phyloP scores from a whole-genome alignment of 2,329 filamentous ascomycete species.

The Colletotrichum karsti region DNA sequence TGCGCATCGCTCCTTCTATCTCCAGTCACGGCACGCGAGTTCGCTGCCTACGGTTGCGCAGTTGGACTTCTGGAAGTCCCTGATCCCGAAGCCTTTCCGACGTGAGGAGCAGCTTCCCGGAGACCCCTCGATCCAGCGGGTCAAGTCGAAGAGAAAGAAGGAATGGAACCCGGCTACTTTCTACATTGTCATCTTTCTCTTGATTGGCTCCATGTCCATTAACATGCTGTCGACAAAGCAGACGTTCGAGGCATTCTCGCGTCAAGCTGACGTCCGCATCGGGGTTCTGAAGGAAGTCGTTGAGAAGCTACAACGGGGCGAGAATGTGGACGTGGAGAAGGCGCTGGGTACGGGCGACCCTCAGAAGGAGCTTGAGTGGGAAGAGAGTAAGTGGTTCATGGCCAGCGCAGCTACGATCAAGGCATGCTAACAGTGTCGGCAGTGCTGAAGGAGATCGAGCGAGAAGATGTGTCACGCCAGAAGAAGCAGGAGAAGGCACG shows the following conservation, averaged over 20 bases:
- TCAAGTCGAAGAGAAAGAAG: slow-evolving; percentile 58
- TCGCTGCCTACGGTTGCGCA: slow-evolving; percentile 62
- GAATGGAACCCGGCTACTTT: slow-evolving; percentile 85
- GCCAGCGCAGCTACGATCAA: neutral
- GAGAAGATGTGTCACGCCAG: slow-evolving; percentile 63
- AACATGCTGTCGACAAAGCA: slow-evolving; percentile 86
- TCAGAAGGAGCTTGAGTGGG: slow-evolving; percentile 84
- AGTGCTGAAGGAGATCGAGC: slow-evolving; percentile 75
- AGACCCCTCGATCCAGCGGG: slow-evolving; percentile 38
- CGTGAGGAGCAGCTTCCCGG: slow-evolving; percentile 43
- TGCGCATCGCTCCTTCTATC: neutral
- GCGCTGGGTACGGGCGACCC: slow-evolving; percentile 81
- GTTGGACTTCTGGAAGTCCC: slow-evolving; percentile 72
- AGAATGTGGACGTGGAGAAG: slow-evolving; percentile 86
- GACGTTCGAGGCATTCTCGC: slow-evolving; percentile 75
- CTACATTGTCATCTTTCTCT: slow-evolving; percentile 81
- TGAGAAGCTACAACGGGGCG: slow-evolving; percentile 73
- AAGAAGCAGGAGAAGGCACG: slow-evolving; percentile 50
- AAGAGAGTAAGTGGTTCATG: slow-evolving; percentile 69
- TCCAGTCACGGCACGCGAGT: slow-evolving; percentile 40
- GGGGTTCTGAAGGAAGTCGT: slow-evolving; percentile 79
- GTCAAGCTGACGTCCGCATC: slow-evolving; percentile 83
- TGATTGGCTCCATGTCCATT: slow-evolving; percentile 96
- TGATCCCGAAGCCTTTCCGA: slow-evolving; percentile 76
- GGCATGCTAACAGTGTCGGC: slow-evolving; percentile 27